These are phyloP conservation scores for Clitocybe nebularis DNA, from an alignment of 1,284 basidiomycete genomes.

Conservation along the genomic window DNA sequence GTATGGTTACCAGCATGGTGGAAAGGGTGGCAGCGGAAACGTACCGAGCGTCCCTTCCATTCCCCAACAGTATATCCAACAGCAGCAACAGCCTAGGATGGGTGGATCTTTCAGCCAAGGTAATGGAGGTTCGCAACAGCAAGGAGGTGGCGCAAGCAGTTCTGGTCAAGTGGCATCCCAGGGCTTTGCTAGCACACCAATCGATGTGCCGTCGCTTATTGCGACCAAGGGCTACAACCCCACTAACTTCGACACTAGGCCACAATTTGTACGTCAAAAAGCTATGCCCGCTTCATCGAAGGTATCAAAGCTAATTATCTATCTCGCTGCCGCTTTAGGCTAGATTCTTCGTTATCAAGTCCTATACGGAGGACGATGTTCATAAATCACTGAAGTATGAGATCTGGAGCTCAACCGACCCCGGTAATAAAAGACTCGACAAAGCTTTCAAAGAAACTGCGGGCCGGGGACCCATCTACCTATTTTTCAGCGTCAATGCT, in stretches of 20 bases:
- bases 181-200: slow-evolving; percentile 53
- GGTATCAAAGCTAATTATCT: slow-evolving; percentile 3
- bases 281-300: slow-evolving; percentile 2
- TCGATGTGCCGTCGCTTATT: slow-evolving; percentile 85
- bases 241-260: slow-evolving; percentile 77
- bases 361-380: slow-evolving; percentile 96
- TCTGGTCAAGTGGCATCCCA: slow-evolving; percentile 34
- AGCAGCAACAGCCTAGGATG: slow-evolving; percentile 42
- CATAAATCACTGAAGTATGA: slow-evolving; percentile 96
- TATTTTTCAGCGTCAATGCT: slow-evolving; percentile 96
- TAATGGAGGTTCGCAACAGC: slow-evolving; percentile 16
- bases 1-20: slow-evolving; percentile 53
- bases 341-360: slow-evolving; percentile 95
- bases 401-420: slow-evolving; percentile 95
- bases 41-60: slow-evolving; percentile 68
- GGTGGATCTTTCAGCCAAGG: slow-evolving; percentile 24
- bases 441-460: slow-evolving; percentile 91
- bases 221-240: slow-evolving; percentile 91
- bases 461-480: slow-evolving; percentile 86
- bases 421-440: slow-evolving; percentile 93
- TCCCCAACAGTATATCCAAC: slow-evolving; percentile 66
- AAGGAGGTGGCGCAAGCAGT: slow-evolving; percentile 20
- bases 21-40: slow-evolving; percentile 28
- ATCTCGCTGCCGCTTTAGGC: slow-evolving; percentile 44
- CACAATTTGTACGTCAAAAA: slow-evolving; percentile 56